phyloP scores from a whole-genome alignment of 2,329 filamentous ascomycete species.

The Arthrobotrys entomopaga region DNA sequence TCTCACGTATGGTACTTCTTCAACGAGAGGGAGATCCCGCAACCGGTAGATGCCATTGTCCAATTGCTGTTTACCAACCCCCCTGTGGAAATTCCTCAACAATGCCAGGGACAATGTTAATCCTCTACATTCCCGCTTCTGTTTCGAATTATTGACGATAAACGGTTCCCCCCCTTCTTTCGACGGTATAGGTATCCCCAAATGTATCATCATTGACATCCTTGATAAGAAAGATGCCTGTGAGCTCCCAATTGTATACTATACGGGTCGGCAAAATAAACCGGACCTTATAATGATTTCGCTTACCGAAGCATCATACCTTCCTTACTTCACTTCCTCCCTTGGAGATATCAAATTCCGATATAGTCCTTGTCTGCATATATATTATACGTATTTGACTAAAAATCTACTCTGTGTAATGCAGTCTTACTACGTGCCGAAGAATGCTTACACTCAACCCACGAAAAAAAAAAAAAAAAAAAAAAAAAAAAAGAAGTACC shows the following conservation, averaged over 20 bases:
- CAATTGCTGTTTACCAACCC: background rate
- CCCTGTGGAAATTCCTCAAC: background rate
- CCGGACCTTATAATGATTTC: too few species aligned
- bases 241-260: constrained; percentile 7
- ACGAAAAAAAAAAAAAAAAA: too few species aligned
- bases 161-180: background rate
- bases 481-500: too few species aligned
- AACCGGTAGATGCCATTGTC: background rate
- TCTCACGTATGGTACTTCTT: background rate
- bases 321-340: constrained; percentile 21
- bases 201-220: too few species aligned
- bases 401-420: background rate
- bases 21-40: constrained; percentile 11
- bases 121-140: too few species aligned
- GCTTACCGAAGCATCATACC: too few species aligned
- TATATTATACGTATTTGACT: background rate
- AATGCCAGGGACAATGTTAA: background rate
- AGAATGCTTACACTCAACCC: background rate
- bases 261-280: too few species aligned
- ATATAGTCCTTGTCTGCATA: background rate
- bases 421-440: background rate
- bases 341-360: constrained; percentile 15
- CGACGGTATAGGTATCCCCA: background rate
- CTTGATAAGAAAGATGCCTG: background rate
- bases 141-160: constrained; percentile 3